A percentile compares a stretch with the other conserved stretches of the same genome.
These are phyloP conservation scores for Sequoia sempervirens DNA, from an alignment of 75 land plant genomes.

Conservation along the genomic window DNA sequence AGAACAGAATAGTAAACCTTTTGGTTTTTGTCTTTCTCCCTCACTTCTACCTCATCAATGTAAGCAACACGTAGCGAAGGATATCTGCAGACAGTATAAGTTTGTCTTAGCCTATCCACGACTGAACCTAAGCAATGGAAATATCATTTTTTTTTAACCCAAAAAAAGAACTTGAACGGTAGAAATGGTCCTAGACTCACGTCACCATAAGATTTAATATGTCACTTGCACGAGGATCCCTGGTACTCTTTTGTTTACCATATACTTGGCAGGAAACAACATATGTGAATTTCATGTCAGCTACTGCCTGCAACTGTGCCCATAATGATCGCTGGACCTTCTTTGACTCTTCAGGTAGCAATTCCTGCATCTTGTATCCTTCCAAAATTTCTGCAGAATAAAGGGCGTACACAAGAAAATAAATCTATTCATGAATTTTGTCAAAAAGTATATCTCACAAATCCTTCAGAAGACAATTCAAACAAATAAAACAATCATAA, in stretches of 20 bases:
- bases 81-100: slow-evolving; percentile 40
- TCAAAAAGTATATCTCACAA: not conserved
- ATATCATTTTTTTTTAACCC: not conserved
- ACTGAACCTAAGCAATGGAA: not conserved
- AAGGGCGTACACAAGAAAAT: not conserved
- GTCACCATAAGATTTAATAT: slow-evolving; percentile 70
- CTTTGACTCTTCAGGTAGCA: not conserved
- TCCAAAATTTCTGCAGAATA: slow-evolving; percentile 6
- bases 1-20: slow-evolving; percentile 89
- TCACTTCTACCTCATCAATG: slow-evolving; percentile 81
- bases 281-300: slow-evolving; percentile 93
- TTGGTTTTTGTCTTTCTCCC: slow-evolving; percentile 53
- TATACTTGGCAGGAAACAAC: slow-evolving; percentile 84
- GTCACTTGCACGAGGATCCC: slow-evolving; percentile 66
- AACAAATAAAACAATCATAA: not conserved
- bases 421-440: not conserved
- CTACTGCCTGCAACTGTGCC: slow-evolving; percentile 71
- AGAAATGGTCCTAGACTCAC: slow-evolving; percentile 26
- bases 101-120: not conserved
- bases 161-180: not conserved
- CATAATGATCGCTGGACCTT: slow-evolving; percentile 53
- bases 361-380: slow-evolving; percentile 3
- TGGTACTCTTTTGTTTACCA: slow-evolving; percentile 63
- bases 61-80: slow-evolving; percentile 92
- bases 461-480: not conserved